Conservation (phyloP, 495 filamentous ascomycete species). For the Tuber calosporum region DNA sequence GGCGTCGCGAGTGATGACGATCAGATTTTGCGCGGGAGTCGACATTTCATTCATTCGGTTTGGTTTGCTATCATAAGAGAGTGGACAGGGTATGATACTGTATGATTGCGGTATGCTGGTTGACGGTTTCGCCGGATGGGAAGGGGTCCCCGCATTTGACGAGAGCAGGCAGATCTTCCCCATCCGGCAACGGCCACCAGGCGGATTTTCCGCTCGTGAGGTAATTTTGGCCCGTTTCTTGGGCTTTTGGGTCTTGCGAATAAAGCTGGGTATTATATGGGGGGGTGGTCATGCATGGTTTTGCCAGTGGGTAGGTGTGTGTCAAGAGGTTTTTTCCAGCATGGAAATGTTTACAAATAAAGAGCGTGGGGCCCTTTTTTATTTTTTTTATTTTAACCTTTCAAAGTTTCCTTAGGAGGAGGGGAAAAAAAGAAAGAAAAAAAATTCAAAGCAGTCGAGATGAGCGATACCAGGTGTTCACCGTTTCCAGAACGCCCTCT, state of each 20-base stretch:
- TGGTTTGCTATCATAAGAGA: too few relatives aligned
- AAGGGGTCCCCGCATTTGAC: background rate
- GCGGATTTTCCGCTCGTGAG: too few relatives aligned
- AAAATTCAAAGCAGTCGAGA: background rate
- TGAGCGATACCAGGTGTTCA: background rate
- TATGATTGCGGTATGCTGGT: too few relatives aligned
- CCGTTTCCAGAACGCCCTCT: background rate
- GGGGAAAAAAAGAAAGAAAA: background rate
- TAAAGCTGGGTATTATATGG: background rate
- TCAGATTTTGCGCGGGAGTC: too few relatives aligned
- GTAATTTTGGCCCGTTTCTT: too few relatives aligned
- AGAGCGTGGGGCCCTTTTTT: background rate
- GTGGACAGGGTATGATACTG: too few relatives aligned
- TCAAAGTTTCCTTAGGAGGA: background rate
- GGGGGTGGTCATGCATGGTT: too few relatives aligned
- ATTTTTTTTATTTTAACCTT: too few relatives aligned
- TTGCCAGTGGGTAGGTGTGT: background rate
- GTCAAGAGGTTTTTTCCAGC: background rate
- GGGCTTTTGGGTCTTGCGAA: background rate
- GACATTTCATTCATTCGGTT: too few relatives aligned
- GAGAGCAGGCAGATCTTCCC: background rate
- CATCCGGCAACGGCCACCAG: background rate
- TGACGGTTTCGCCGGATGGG: too few relatives aligned
- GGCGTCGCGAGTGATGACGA: too few relatives aligned
- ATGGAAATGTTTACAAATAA: background rate